Evolutionary conservation across 148 eudicot genomes (phyloP).

Genomic region (Mesembryanthemum crystallinum): DNA sequence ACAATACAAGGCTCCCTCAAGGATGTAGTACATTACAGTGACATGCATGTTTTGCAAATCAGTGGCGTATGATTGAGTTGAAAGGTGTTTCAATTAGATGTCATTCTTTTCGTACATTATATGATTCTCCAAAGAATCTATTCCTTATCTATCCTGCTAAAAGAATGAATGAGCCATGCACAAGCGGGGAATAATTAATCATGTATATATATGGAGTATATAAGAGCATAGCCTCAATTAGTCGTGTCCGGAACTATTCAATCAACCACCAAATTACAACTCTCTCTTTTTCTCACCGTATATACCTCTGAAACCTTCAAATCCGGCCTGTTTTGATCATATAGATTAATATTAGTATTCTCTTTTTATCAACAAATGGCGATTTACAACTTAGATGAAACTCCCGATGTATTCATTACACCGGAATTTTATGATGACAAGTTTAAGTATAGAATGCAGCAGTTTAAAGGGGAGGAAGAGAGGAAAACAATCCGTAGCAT

Average conservation of each 20-base stretch:
- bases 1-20: too few relatives aligned
- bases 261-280: not conserved
- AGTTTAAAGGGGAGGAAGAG: not conserved
- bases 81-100: too few relatives aligned
- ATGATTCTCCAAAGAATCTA: not conserved
- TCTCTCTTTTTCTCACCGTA: not conserved
- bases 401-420: not conserved
- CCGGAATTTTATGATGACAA: not conserved
- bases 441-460: not conserved
- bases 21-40: too few relatives aligned
- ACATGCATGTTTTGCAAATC: too few relatives aligned
- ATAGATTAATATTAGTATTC: not conserved
- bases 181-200: not conserved
- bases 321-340: not conserved
- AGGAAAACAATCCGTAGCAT: not conserved
- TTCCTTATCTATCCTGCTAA: not conserved
- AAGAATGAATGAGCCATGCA: not conserved
- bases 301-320: too few relatives aligned
- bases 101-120: not conserved
- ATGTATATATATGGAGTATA: too few relatives aligned
- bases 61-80: too few relatives aligned
- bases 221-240: too few relatives aligned
- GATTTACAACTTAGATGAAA: constrained; percentile 12
- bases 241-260: too few relatives aligned
- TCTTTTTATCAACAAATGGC: not conserved